Evolutionary conservation across 129 eudicot genomes (phyloP), one percentile per base, ranked within the genome.

Genomic region (Lactuca sativa): DNA sequence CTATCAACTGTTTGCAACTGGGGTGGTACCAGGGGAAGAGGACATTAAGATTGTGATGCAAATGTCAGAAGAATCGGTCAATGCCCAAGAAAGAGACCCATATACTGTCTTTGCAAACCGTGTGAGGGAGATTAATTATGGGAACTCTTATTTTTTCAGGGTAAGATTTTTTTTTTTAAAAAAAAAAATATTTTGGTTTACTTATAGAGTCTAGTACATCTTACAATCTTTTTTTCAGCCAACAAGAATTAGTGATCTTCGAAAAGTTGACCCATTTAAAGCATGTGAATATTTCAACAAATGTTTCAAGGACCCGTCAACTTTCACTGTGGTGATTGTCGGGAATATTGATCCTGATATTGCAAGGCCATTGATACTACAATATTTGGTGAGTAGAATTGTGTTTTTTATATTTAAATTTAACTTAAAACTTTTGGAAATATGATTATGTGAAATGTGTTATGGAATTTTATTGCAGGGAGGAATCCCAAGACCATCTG

Each of bases 21-120:
- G 67, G 5, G 88, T 83, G 51, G 86, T 84, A 70, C 98, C 98
- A 21, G 90, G 86, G 66, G 92, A 86, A 73, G 98, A 92, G 67
- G 96, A 92, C 63, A 84, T 86, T 37, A 81, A 82, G 78, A 87
- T 84, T 62, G 95, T 92, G 79, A 89, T 89, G 95, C 92, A 92
- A 85, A 92, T 92, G 95, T 86, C 95, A 66, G 95, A 92, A 83
- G 98, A 92, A 74, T 76, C 91, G 11, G 80, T 92, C 31, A 92
- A 80, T 77, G 98, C 98, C 77, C 95, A 92, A 54, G 96, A 92
- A 73, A 89, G 98, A 85, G 98, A 92, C 80, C 98, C 98, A 14
- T 86, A 82, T 58, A 92, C 96, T 78, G 95, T 86, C 64, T 92
- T 92, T 81, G 59, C 96, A 25, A 86, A 92, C 69, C 96, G 96